phyloP scores from a whole-genome alignment of 2,329 filamentous ascomycete genomes.

The Hypoxylon rubiginosum region DNA sequence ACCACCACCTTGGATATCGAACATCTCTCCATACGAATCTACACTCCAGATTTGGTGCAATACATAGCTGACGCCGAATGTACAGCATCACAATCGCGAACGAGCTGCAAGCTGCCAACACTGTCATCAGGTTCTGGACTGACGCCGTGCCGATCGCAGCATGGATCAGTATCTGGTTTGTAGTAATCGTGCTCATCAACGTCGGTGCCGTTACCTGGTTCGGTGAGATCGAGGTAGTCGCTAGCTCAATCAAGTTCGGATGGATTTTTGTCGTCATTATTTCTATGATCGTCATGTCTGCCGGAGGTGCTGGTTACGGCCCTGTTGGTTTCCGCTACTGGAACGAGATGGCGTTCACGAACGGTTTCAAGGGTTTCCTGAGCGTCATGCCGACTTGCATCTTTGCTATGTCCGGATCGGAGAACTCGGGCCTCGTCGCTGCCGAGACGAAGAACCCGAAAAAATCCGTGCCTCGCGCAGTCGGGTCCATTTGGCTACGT shows the following conservation, averaged over 20 bases:
- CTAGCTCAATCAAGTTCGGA: conserved; percentile 60
- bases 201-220: conserved; percentile 59
- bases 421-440: conserved; percentile 59
- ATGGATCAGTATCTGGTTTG: conserved; percentile 60
- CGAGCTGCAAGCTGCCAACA: conserved; percentile 58
- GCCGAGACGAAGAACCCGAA: conserved; percentile 60
- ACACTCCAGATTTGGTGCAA: not conserved
- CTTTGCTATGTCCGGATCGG: conserved; percentile 66
- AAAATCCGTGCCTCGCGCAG: conserved; percentile 58
- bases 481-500: conserved; percentile 61
- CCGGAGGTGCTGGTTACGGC: conserved; percentile 57
- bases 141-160: conserved; percentile 57
- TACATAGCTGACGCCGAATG: conserved; percentile 3
- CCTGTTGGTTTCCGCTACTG: conserved; percentile 61
- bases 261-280: conserved; percentile 64
- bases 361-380: conserved; percentile 66
- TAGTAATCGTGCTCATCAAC: conserved; percentile 57
- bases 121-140: conserved; percentile 61
- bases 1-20: too few relatives aligned
- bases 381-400: conserved; percentile 62
- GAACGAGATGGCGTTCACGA: conserved; percentile 57
- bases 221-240: conserved; percentile 61
- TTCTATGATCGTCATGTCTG: conserved; percentile 58
- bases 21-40: not conserved
- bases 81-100: conserved; percentile 59